Evolutionary conservation across 805 yeast species (phyloP), one percentile per base, ranked within the genome.

Genomic region (Saturnispora galanensis): DNA sequence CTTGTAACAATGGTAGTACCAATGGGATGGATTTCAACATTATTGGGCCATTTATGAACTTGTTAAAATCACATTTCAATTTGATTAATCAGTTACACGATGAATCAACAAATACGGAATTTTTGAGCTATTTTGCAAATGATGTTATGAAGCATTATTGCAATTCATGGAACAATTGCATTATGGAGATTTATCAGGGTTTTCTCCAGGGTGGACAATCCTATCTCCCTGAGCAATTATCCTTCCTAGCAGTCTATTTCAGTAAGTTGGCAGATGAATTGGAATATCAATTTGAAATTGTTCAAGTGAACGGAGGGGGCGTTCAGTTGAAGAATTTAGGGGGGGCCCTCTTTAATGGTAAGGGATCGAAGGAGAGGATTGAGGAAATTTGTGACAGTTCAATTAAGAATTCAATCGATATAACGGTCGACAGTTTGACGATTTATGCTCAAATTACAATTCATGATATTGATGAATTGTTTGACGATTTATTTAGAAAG

Each of bases 401-500:
- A 12, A 30, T 42, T 13, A 42, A 42, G 28, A 36, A 37, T 37
- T 38, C 45, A 4, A 42, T 42, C 38, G 41, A 36, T 26, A 42
- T 42, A 8, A 42, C 45, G 16, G 41, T 42, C 12, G 40, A 36
- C 16, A 37, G 45, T 31, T 42, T 42, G 33, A 36, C 33, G 7
- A 16, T 38, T 8, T 42, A 42, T 32, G 45, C 45, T n/a, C 34
- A 42, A 36, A 41, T 32, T 13, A 42, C 45, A n/a, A 37, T 42
- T 31, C 45, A 42, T 31, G 45, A 42, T 31, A 31, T 37, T 31
- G 45, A 42, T n/a, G n/a, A 28, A 15, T 21, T 42, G n/a, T 81
- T 59, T 37, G 47, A 44, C 10, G 59, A 50, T n/a, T 39, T 58
- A 2, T 62, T 62, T 47, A 48, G 50, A 3, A 55, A 52, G 32